phyloP scores from a whole-genome alignment of 2,329 filamentous ascomycete genomes.

The Sporothrix pallida region DNA sequence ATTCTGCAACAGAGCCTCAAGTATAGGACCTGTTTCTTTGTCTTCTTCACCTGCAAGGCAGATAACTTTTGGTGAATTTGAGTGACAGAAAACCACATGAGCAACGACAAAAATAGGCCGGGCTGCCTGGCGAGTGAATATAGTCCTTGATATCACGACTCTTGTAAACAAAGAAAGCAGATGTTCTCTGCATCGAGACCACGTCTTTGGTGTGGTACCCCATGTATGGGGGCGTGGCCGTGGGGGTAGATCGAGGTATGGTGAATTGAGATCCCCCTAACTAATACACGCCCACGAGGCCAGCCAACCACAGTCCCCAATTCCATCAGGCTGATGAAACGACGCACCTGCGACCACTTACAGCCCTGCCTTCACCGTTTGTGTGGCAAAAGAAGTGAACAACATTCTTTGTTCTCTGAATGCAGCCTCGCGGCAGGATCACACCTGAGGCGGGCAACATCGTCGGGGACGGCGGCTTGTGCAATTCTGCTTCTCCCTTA shows the following conservation, averaged over 20 bases:
- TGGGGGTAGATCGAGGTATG: too few species aligned
- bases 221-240: too few species aligned
- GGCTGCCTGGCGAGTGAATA: not conserved
- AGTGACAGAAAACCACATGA: not conserved
- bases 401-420: slow-evolving; percentile 10
- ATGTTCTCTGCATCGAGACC: not conserved
- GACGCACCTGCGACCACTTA: not conserved
- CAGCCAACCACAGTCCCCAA: not conserved
- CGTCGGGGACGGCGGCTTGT: not conserved
- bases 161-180: slow-evolving; percentile 22
- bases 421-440: not conserved
- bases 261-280: not conserved
- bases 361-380: not conserved
- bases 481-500: too few species aligned
- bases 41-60: not conserved
- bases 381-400: slow-evolving; percentile 11
- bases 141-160: not conserved
- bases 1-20: too few species aligned
- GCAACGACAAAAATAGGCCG: not conserved
- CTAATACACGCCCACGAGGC: not conserved
- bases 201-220: not conserved
- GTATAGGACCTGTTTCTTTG: too few species aligned
- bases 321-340: slow-evolving; percentile 13
- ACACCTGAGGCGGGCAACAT: not conserved
- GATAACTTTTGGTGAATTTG: not conserved